Conservation (phyloP, 192 early-diverging fungal genomes). For the Rhizophagus sp. region DNA sequence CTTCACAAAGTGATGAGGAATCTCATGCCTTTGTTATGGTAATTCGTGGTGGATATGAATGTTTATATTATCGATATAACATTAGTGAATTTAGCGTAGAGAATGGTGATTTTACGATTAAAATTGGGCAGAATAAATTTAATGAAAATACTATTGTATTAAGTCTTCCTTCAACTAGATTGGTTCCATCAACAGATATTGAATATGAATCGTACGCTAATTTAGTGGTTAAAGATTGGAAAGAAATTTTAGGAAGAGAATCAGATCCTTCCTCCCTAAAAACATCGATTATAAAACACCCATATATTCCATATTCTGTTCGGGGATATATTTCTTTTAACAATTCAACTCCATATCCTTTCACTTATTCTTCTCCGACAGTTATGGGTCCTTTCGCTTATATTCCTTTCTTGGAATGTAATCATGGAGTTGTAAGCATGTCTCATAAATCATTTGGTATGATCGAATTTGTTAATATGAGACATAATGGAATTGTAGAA, state of each 20-base stretch:
- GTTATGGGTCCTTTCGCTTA: conserved; percentile 51
- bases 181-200: conserved; percentile 34
- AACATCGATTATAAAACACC: background rate
- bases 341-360: conserved; percentile 36
- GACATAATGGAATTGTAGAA: conserved; percentile 15
- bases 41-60: conserved; percentile 10
- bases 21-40: conserved; percentile 49
- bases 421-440: conserved; percentile 48
- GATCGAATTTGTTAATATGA: conserved; percentile 32
- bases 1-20: background rate
- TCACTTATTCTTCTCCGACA: conserved; percentile 28
- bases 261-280: background rate
- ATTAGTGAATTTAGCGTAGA: conserved; percentile 35
- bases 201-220: conserved; percentile 38
- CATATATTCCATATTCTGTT: conserved; percentile 1
- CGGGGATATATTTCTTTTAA: conserved; percentile 23
- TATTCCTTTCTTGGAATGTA: conserved; percentile 50
- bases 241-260: background rate
- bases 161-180: conserved; percentile 34
- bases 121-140: conserved; percentile 36
- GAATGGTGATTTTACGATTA: background rate
- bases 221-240: conserved; percentile 13
- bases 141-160: conserved; percentile 38
- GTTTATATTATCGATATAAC: conserved; percentile 47
- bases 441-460: conserved; percentile 35